Evolutionary conservation across 441 rosid species (phyloP).

Genomic region (Brassica balearica): DNA sequence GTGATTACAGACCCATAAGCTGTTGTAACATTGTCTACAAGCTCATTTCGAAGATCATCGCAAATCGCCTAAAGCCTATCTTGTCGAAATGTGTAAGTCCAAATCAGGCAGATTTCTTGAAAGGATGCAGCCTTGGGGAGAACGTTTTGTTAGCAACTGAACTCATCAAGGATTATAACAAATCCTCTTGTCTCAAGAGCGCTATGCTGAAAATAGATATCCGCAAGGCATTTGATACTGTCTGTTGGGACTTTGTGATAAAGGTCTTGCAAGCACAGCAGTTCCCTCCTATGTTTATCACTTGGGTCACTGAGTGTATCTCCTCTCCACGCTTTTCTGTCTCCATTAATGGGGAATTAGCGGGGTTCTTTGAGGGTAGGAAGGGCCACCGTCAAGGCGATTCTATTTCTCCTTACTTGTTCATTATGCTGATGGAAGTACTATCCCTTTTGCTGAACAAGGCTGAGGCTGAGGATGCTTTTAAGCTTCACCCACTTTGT

Average conservation of each 20-base stretch:
- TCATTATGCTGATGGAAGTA: not conserved
- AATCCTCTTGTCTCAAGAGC: no score
- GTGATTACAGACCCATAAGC: not conserved
- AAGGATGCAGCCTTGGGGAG: no score
- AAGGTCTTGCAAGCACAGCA: not conserved
- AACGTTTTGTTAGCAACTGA: no score
- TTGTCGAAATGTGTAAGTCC: no score
- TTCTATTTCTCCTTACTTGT: not conserved
- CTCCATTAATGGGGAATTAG: not conserved
- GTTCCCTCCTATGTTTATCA: not conserved
- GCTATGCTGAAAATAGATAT: no score
- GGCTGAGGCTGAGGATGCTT: no score
- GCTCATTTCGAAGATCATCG: not conserved
- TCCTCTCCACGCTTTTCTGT: not conserved
- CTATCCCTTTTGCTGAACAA: not conserved
- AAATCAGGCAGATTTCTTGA: no score
- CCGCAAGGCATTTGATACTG: no score
- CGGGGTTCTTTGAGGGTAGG: not conserved
- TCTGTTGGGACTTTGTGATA: no score
- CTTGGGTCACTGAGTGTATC: not conserved
- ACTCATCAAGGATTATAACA: no score
- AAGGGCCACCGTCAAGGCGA: not conserved
- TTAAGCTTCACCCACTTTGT: no score
- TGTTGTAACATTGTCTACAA: not conserved
- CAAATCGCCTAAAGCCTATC: no score